A percentile compares a stretch with the other conserved stretches of the same genome.
phyloP scores from a whole-genome alignment of 83 land plant genomes.

The Picea abies region DNA sequence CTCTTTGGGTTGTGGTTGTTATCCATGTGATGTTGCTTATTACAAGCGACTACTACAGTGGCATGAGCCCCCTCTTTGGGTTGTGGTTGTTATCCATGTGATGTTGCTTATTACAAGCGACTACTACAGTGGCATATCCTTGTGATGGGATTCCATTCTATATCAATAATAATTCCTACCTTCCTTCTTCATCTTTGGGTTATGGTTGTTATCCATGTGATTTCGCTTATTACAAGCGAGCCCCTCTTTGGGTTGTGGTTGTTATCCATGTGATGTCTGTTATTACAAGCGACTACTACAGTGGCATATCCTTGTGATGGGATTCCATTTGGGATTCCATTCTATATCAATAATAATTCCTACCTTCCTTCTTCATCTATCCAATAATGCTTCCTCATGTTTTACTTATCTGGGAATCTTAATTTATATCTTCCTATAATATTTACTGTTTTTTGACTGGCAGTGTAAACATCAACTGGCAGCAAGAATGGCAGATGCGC shows the following conservation, averaged over 20 bases:
- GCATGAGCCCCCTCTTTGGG: neutral
- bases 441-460: slow-evolving; percentile 12
- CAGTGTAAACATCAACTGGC: slow-evolving; percentile 99
- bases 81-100: neutral
- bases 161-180: neutral
- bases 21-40: too few species aligned
- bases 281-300: too few species aligned
- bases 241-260: neutral
- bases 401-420: neutral
- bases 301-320: too few species aligned
- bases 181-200: neutral
- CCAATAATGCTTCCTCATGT: neutral
- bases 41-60: too few species aligned
- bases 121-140: too few species aligned
- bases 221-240: too few species aligned
- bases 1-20: too few species aligned
- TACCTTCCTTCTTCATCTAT: neutral
- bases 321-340: too few species aligned
- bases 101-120: too few species aligned
- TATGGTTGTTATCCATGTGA: too few species aligned
- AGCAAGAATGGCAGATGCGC: slow-evolving; percentile 77
- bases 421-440: neutral
- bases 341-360: neutral
- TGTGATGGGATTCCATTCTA: neutral
- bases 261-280: too few species aligned